Percentiles rank a stretch among this genome's conserved stretches.
phyloP scores from a whole-genome alignment of 2,329 filamentous ascomycete species.

The Diaporthe velutina region DNA sequence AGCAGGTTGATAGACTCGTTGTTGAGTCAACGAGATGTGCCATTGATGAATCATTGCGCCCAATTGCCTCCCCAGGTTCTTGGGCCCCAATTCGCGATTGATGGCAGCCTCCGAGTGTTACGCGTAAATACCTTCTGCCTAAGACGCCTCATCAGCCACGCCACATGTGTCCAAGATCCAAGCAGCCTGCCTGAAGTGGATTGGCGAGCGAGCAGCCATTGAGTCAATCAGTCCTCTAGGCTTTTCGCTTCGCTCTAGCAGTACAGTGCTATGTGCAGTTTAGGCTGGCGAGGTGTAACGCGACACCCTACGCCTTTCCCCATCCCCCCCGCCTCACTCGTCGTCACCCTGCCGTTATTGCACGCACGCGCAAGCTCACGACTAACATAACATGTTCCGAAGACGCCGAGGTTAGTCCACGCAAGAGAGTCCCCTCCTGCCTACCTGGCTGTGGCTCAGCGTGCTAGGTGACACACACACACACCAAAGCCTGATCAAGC shows the following conservation, averaged over 20 bases:
- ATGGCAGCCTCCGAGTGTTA: conserved; percentile 16
- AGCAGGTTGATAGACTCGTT: background rate
- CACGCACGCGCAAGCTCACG: conserved; percentile 29
- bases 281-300: conserved; percentile 24
- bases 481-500: conserved; percentile 7
- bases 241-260: background rate
- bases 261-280: background rate
- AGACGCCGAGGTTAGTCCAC: conserved; percentile 23
- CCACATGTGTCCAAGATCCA: background rate
- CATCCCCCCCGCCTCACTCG: conserved; percentile 13
- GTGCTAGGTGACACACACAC: conserved; percentile 12
- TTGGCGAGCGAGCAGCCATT: background rate
- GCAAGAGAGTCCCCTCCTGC: background rate
- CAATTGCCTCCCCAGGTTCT: background rate
- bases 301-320: background rate
- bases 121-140: conserved; percentile 31
- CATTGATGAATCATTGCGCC: conserved; percentile 33
- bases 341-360: conserved; percentile 13
- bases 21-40: conserved; percentile 22
- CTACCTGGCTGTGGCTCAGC: conserved; percentile 1
- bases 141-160: conserved; percentile 22
- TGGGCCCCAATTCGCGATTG: background rate
- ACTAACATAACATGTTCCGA: background rate
- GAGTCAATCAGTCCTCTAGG: background rate
- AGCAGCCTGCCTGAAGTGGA: background rate